Evolutionary conservation across 306 rosid genomes (phyloP), one percentile per base, ranked within the genome.

Genomic region (Lathyrus aphaca): DNA sequence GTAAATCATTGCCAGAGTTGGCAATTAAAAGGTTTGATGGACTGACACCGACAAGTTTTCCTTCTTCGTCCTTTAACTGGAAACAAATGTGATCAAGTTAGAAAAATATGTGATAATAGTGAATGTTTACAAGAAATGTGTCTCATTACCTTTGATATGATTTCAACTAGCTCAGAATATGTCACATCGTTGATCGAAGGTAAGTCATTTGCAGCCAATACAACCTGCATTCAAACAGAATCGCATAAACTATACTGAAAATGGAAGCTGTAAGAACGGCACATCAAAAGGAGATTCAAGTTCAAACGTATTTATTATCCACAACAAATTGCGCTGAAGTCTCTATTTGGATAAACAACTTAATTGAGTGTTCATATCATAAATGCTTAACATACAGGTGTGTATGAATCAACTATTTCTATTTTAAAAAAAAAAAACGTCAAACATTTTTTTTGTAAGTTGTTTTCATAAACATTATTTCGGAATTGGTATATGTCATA

Each of bases 1-100:
- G 99, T 73, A 94, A 89, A 84, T 88, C 99, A 86, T 88, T 94
- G 60, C 97, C 97, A 57, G 97, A 91, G 83, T 87, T 94, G 18
- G 95, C 84, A 77, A 94, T 79, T 49, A 91, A 69, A 70, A 91
- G 96, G 51, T 88, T 88, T 67, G 95, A 78, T 71, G 89, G 18
- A 79, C 89, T 86, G 64, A 94, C 91, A 23, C 97, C 99, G 57
- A 77, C 39, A 53, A 94, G 88, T 53, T 56, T 43, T 59, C 96
- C 95, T 30, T 65, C 42, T 50, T 82, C 84, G 69, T 91, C 99
- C 88, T 86, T 94, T 66, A 91, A 82, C 99, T 91, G 90, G 77
- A 77, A 82, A 73, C 35, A 79, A 82, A 11, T 75, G 37, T 32
- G 55, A 77, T 57, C 59, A 77, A 42, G 29, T 64, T 45, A 82